These are phyloP conservation scores for Pleurotus eryngii DNA, from an alignment of 768 basidiomycete species.

Conservation along the genomic window DNA sequence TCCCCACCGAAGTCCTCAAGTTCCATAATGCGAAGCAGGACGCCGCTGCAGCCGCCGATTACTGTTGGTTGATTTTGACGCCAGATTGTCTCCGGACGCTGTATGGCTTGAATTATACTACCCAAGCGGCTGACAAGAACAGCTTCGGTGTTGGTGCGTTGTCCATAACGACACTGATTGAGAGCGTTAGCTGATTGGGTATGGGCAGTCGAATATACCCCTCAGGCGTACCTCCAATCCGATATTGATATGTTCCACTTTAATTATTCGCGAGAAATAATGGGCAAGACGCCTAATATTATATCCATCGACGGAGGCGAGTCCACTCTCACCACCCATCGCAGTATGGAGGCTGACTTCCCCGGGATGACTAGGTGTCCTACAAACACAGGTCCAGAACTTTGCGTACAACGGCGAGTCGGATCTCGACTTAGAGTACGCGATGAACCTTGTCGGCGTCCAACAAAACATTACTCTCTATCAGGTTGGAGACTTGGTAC, in stretches of 20 bases:
- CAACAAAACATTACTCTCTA: constrained; percentile 38
- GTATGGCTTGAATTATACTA: constrained; percentile 30
- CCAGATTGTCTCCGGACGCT: constrained; percentile 37
- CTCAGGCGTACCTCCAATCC: constrained; percentile 40
- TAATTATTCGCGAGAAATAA: constrained; percentile 28
- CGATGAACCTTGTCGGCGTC: constrained; percentile 43
- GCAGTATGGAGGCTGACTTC: neutral
- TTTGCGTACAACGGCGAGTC: constrained; percentile 53
- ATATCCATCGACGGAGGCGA: constrained; percentile 31
- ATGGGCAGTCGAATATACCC: constrained; percentile 46
- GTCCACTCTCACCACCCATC: neutral
- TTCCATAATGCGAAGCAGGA: neutral
- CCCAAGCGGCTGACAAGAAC: constrained; percentile 28
- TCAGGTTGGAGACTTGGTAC: constrained; percentile 40
- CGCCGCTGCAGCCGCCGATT: constrained; percentile 1
- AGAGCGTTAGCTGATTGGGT: neutral
- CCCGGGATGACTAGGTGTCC: constrained; percentile 28
- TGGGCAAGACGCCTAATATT: constrained; percentile 29
- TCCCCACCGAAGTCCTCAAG: constrained; percentile 19
- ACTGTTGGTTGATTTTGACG: constrained; percentile 30
- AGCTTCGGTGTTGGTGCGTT: constrained; percentile 33
- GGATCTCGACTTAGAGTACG: constrained; percentile 55
- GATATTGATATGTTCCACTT: constrained; percentile 43
- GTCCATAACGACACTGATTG: neutral
- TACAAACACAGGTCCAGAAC: constrained; percentile 37